These are phyloP conservation scores for Camelina sativa DNA, from an alignment of 345 rosid species.

Conservation along the genomic window DNA sequence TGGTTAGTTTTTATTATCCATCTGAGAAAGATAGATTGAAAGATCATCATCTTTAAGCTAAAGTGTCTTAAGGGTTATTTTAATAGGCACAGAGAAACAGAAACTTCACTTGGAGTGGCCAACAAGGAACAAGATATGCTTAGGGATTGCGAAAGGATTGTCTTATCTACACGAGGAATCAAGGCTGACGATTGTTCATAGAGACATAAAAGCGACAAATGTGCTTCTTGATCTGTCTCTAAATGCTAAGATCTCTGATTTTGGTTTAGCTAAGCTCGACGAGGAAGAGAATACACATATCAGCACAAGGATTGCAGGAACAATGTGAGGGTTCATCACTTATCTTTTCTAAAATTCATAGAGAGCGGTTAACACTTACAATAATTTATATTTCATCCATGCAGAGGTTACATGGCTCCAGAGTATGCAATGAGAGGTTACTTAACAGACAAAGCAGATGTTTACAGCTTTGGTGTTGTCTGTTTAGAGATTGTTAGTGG, in stretches of 20 bases:
- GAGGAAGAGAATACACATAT: constrained; percentile 73
- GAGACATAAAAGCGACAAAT: constrained; percentile 75
- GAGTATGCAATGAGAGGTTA: constrained; percentile 99
- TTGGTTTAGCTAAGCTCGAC: constrained; percentile 73
- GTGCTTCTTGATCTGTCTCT: constrained; percentile 65
- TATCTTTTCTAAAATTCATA: neutral
- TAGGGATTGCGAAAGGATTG: constrained; percentile 73
- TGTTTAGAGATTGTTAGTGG: constrained; percentile 86
- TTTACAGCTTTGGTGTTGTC: constrained; percentile 89
- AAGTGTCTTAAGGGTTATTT: constrained; percentile 1
- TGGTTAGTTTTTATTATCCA: constrained; percentile 48
- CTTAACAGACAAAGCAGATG: constrained; percentile 93
- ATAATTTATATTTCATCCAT: neutral
- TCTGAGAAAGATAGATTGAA: neutral
- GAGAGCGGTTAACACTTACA: neutral
- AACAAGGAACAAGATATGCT: constrained; percentile 62
- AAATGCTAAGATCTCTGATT: constrained; percentile 67
- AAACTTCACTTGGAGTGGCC: constrained; percentile 62
- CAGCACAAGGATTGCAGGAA: constrained; percentile 72
- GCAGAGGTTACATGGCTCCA: constrained; percentile 98
- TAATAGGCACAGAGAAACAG: constrained; percentile 50
- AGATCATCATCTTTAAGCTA: neutral
- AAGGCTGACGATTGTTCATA: constrained; percentile 66
- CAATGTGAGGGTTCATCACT: constrained; percentile 50
- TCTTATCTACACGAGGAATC: constrained; percentile 77